phyloP scores from a whole-genome alignment of 192 early-diverging fungal species.

The Coemansia sp. region DNA sequence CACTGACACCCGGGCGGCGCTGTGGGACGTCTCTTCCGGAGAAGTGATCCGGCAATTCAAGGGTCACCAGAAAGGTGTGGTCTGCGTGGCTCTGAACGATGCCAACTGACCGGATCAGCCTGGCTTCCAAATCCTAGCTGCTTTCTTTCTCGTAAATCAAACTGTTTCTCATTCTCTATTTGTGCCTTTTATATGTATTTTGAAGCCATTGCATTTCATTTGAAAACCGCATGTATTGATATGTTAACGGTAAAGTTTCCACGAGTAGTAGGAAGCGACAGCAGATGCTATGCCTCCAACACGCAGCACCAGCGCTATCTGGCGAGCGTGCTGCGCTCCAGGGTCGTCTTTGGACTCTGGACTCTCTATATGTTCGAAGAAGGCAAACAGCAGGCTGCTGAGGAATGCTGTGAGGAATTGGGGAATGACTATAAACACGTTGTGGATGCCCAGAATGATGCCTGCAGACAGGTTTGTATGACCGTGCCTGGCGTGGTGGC shows the following conservation, averaged over 20 bases:
- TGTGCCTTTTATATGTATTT: conserved; percentile 4
- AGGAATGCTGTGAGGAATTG: conserved; percentile 86
- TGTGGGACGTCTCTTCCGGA: conserved; percentile 46
- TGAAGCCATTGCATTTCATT: background rate
- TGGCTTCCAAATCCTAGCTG: no score
- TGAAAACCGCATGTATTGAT: background rate
- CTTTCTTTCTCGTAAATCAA: no score
- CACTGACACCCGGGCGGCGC: conserved; percentile 46
- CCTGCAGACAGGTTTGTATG: conserved; percentile 58
- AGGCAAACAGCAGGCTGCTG: conserved; percentile 68
- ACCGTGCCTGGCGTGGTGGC: conserved; percentile 1
- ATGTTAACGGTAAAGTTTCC: conserved; percentile 20
- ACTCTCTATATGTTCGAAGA: conserved; percentile 59
- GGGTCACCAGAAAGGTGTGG: conserved; percentile 51
- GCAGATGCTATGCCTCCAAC: conserved; percentile 40
- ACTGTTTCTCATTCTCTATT: background rate
- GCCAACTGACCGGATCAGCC: conserved; percentile 12
- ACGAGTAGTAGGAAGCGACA: conserved; percentile 33
- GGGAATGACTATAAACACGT: conserved; percentile 92
- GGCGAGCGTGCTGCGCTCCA: conserved; percentile 33
- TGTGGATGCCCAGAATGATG: conserved; percentile 89
- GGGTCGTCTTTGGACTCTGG: conserved; percentile 11
- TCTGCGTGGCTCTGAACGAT: conserved; percentile 54
- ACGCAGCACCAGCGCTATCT: conserved; percentile 45
- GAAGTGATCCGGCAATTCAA: conserved; percentile 53